These are phyloP conservation scores for Chlorokybus atmophyticus DNA, from an alignment of 139 green algal species.

Conservation along the genomic window DNA sequence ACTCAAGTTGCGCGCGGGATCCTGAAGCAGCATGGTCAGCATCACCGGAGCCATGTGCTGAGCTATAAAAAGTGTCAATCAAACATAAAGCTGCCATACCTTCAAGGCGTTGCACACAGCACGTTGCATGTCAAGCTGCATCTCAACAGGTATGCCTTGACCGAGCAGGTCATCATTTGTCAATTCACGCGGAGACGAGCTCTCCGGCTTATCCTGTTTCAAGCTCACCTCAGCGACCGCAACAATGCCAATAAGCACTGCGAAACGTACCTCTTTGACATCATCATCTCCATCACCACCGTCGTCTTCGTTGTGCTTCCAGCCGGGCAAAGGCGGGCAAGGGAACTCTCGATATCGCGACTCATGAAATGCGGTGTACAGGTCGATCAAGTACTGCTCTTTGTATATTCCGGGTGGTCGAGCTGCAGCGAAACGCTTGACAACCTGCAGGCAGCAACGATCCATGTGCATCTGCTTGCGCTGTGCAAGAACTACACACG, in stretches of 20 bases:
- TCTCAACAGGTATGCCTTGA: conserved; percentile 48
- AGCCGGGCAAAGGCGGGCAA: conserved; percentile 4
- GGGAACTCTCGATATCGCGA: not conserved
- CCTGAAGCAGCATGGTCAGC: too few relatives aligned
- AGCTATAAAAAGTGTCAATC: too few relatives aligned
- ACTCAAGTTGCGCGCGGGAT: too few relatives aligned
- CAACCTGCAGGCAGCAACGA: conserved; percentile 27
- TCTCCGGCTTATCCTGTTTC: too few relatives aligned
- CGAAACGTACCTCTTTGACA: too few relatives aligned
- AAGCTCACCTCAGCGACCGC: too few relatives aligned
- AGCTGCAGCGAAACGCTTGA: conserved; percentile 52
- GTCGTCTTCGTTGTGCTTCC: conserved; percentile 11
- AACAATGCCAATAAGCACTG: too few relatives aligned
- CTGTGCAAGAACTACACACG: too few relatives aligned
- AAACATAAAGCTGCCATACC: too few relatives aligned
- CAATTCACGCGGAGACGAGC: too few relatives aligned
- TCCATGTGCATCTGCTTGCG: too few relatives aligned
- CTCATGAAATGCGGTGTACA: conserved; percentile 80
- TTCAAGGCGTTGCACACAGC: conserved; percentile 8
- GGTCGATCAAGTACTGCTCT: conserved; percentile 71
- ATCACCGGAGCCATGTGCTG: too few relatives aligned
- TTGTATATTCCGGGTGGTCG: conserved; percentile 95
- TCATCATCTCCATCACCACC: conserved; percentile 3
- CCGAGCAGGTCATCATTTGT: conserved; percentile 74
- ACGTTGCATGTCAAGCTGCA: conserved; percentile 35